Conservation (phyloP, 805 yeast genomes). For the Barnettozyma salicaria region DNA sequence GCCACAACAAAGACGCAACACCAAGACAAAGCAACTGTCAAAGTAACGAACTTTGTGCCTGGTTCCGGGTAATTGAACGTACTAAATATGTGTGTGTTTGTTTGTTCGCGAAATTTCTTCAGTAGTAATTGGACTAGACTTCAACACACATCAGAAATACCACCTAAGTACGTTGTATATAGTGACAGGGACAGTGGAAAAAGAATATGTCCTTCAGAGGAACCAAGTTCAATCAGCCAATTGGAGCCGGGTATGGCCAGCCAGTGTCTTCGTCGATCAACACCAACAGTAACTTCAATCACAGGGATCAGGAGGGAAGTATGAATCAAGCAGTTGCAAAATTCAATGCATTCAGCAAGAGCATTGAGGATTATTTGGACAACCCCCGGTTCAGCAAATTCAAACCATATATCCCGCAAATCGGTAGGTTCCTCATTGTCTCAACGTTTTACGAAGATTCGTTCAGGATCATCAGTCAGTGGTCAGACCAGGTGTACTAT, state of each 20-base stretch:
- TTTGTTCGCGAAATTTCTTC: no score
- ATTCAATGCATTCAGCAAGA: conserved; percentile 47
- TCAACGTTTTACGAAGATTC: conserved; percentile 93
- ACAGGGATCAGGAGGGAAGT: neutral
- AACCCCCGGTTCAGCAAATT: conserved; percentile 39
- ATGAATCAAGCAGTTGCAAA: conserved; percentile 1
- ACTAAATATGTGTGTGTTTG: no score
- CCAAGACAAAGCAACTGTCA: no score
- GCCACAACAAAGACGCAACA: no score
- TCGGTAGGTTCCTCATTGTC: conserved; percentile 86
- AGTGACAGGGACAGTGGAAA: no score
- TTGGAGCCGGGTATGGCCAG: conserved; percentile 20
- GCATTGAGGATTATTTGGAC: conserved; percentile 50
- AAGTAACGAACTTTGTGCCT: no score
- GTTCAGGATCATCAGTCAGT: conserved; percentile 74
- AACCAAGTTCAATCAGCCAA: conserved; percentile 22
- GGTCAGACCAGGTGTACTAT: conserved; percentile 87
- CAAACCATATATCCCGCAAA: conserved; percentile 74
- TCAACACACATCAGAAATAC: no score
- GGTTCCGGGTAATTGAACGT: no score
- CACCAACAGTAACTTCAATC: conserved; percentile 7
- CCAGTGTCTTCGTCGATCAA: no score
- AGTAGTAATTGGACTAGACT: no score
- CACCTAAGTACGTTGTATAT: no score
- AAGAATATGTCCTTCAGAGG: conserved; percentile 22